phyloP scores from a whole-genome alignment of 2,329 filamentous ascomycete genomes.

The Ophiognomonia clavigignenti-juglandacearum region DNA sequence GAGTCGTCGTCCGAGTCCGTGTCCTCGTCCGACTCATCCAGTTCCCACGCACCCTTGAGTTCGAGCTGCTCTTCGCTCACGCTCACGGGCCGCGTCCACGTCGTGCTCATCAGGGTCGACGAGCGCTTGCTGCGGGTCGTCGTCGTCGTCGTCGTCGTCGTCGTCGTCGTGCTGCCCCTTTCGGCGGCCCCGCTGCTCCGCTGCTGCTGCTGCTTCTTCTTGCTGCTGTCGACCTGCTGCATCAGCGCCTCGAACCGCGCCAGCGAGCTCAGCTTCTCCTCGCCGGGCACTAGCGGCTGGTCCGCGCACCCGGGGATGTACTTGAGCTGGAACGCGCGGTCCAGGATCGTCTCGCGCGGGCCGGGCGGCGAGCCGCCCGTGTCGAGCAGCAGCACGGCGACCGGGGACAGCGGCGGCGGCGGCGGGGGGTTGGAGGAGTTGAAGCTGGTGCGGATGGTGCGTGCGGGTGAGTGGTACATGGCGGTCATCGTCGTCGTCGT shows the following conservation, averaged over 20 bases:
- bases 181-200: no score
- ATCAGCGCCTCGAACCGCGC: constrained; percentile 63
- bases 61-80: constrained; percentile 28
- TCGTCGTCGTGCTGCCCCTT: no score
- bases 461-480: constrained; percentile 51
- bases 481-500: constrained; percentile 56
- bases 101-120: no score
- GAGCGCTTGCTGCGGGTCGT: no score
- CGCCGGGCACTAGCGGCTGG: constrained; percentile 41
- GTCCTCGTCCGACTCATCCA: constrained; percentile 42
- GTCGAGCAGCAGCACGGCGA: constrained; percentile 32
- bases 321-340: constrained; percentile 59
- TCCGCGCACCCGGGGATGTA: constrained; percentile 60
- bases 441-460: constrained; percentile 47
- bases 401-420: constrained; percentile 28
- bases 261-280: constrained; percentile 60
- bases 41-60: constrained; percentile 46
- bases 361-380: constrained; percentile 44
- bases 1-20: constrained; percentile 30
- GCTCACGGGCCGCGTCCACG: constrained; percentile 20
- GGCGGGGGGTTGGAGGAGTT: constrained; percentile 48
- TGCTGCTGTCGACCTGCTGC: constrained; percentile 55
- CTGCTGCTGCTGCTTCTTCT: no score
- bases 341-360: constrained; percentile 61
- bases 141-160: no score